These are phyloP conservation scores for Cymodocea nodosa DNA, from an alignment of 116 monocot genomes.

Conservation along the genomic window DNA sequence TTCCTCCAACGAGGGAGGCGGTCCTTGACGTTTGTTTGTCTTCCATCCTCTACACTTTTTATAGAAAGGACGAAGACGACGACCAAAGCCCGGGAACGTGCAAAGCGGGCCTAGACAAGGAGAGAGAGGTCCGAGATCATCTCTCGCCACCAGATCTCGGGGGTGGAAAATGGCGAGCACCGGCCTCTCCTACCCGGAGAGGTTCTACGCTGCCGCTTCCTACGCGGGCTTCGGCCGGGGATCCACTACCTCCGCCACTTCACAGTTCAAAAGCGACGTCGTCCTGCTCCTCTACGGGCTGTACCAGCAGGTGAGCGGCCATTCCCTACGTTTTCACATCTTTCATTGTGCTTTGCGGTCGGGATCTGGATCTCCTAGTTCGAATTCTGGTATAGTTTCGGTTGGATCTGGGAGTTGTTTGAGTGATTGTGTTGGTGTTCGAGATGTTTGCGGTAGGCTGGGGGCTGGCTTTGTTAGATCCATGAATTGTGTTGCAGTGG, in stretches of 20 bases:
- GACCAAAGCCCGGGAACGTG: too few species aligned
- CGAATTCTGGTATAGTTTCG: not conserved
- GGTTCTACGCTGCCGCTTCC: constrained; percentile 89
- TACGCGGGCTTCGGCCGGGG: constrained; percentile 57
- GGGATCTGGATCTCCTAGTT: not conserved
- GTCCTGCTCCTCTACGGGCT: constrained; percentile 84
- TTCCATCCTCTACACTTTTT: too few species aligned
- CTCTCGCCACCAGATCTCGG: not conserved
- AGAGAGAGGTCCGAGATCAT: too few species aligned
- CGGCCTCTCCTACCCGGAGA: constrained; percentile 81
- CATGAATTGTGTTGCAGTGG: not conserved
- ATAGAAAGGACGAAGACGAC: too few species aligned
- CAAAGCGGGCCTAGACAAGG: too few species aligned
- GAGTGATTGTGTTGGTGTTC: not conserved
- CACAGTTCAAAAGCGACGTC: constrained; percentile 76
- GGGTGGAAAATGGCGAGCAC: constrained; percentile 43
- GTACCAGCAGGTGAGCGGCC: constrained; percentile 62
- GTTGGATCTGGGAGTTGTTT: not conserved
- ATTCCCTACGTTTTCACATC: not conserved
- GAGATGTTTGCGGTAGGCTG: not conserved
- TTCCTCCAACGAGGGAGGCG: too few species aligned
- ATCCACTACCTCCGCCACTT: constrained; percentile 18
- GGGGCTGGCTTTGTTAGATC: not conserved
- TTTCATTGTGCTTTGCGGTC: not conserved
- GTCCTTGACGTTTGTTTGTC: too few species aligned